Percentiles rank a stretch among this genome's conserved stretches.
Conservation (phyloP, 176 grass and related monocot genomes). For the Poa pratensis region DNA sequence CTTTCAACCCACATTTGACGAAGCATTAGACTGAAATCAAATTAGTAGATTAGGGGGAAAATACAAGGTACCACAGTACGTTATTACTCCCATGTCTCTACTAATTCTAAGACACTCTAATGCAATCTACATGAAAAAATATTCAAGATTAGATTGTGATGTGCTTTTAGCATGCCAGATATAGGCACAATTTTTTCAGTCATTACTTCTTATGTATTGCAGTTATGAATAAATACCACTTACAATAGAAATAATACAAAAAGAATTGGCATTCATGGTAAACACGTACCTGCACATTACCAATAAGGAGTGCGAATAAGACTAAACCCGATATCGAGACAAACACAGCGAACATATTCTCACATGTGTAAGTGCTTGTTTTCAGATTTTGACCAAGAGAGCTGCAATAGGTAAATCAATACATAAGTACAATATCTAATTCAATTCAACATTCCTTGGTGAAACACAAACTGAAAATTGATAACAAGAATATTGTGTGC, state of each 20-base stretch:
- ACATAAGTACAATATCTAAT: constrained; percentile 11
- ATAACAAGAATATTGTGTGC: neutral
- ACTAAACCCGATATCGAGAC: constrained; percentile 84
- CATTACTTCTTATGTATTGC: neutral
- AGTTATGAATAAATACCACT: neutral
- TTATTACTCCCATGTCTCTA: neutral
- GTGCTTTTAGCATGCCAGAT: too few relatives aligned
- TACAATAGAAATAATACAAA: constrained; percentile 15
- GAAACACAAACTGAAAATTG: neutral
- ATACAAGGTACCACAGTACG: neutral
- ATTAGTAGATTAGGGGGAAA: neutral
- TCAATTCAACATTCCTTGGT: neutral
- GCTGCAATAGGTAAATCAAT: constrained; percentile 62
- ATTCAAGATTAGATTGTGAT: neutral
- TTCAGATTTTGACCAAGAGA: constrained; percentile 90
- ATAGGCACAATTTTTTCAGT: too few relatives aligned
- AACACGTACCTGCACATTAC: constrained; percentile 90
- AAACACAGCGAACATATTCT: constrained; percentile 86
- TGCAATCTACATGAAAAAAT: neutral
- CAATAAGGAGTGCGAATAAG: constrained; percentile 96
- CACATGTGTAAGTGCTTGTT: constrained; percentile 84
- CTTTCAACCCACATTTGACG: constrained; percentile 25
- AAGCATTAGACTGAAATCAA: constrained; percentile 18
- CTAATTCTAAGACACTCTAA: neutral
- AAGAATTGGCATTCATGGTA: neutral